phyloP scores from a whole-genome alignment of 208 protist species.

The Plasmodiophora brassicae region DNA sequence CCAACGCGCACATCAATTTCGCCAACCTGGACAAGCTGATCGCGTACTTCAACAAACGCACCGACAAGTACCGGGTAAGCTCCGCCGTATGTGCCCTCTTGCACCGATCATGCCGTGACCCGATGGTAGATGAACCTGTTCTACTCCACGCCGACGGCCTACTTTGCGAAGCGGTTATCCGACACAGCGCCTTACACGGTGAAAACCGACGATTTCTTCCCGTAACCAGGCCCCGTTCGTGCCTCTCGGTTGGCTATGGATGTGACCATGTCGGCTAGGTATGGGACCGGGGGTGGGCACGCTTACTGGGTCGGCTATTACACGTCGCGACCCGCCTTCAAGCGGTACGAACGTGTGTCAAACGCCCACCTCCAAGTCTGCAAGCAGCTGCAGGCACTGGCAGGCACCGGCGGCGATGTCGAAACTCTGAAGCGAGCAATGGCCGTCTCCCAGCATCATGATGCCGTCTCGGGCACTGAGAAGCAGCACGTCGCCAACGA shows the following conservation, averaged over 20 bases:
- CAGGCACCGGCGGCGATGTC: not conserved
- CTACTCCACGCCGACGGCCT: not conserved
- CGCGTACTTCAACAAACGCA: not conserved
- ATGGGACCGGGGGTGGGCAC: not conserved
- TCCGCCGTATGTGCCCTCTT: no score
- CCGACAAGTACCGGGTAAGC: not conserved
- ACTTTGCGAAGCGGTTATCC: not conserved
- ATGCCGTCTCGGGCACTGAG: not conserved
- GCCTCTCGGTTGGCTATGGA: not conserved
- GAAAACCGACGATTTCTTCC: not conserved
- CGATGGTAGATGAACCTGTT: conserved; percentile 28
- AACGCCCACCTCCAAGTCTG: conserved; percentile 9
- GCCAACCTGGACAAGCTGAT: conserved; percentile 10
- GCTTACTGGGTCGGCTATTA: conserved; percentile 26
- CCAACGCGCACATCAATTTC: not conserved
- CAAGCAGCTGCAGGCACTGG: not conserved
- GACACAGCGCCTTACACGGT: not conserved
- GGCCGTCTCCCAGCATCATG: conserved; percentile 27
- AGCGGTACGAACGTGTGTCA: conserved; percentile 14
- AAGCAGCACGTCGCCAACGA: conserved; percentile 29
- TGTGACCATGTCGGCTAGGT: not conserved
- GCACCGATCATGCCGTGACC: no score
- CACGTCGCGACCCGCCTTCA: conserved; percentile 30
- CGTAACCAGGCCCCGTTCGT: not conserved
- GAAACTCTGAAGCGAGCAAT: conserved; percentile 8